Evolutionary conservation across 345 rosid species (phyloP).

Genomic region (Gossypioides kirkii): DNA sequence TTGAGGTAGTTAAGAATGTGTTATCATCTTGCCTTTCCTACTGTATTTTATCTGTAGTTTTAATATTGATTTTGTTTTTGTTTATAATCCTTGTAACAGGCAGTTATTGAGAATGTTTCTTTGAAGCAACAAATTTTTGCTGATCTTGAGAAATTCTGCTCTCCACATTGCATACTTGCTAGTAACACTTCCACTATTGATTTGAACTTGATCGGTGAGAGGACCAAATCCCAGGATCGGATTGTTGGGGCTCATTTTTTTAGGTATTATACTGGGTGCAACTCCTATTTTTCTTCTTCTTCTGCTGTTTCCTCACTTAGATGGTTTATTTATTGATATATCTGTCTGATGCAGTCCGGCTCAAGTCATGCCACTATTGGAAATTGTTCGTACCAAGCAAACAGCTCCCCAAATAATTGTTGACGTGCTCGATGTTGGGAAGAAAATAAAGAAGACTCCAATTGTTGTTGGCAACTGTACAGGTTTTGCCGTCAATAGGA

Average conservation of each 20-base stretch:
- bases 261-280: conserved; percentile 44
- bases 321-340: conserved; percentile 16
- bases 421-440: conserved; percentile 85
- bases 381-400: conserved; percentile 78
- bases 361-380: conserved; percentile 93
- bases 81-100: conserved; percentile 52
- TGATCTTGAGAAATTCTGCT: conserved; percentile 90
- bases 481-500: conserved; percentile 96
- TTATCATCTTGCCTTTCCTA: not conserved
- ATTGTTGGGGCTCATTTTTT: conserved; percentile 97
- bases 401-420: conserved; percentile 88
- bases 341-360: conserved; percentile 69
- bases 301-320: not conserved
- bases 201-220: conserved; percentile 78
- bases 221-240: conserved; percentile 70
- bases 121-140: conserved; percentile 93
- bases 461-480: conserved; percentile 97
- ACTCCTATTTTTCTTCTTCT: not conserved
- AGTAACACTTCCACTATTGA: conserved; percentile 96
- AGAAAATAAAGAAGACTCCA: conserved; percentile 87
- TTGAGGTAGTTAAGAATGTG: conserved; percentile 54
- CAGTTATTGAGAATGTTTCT: conserved; percentile 81
- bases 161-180: conserved; percentile 82
- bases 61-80: conserved; percentile 13
- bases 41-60: conserved; percentile 12